Conservation (phyloP, 23 red algal species). For the Porphyridium purpureum region DNA sequence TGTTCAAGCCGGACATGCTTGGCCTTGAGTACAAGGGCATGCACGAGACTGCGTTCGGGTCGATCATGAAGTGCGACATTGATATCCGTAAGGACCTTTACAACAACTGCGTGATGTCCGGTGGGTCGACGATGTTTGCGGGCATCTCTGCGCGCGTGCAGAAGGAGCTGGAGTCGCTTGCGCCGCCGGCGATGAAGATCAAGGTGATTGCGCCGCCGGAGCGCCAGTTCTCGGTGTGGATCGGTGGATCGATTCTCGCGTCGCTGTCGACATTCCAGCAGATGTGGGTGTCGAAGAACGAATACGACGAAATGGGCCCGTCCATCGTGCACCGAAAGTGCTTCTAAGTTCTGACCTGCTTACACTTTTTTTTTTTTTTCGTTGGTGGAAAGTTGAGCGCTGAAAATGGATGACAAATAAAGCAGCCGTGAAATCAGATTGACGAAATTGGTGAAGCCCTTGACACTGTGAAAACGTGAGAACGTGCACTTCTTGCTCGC, state of each 20-base stretch:
- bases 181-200: constrained; percentile 86
- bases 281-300: constrained; percentile 90
- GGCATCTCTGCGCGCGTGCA: constrained; percentile 75
- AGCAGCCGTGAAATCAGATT: no score
- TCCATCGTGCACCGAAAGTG: constrained; percentile 98
- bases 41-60: constrained; percentile 69
- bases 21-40: constrained; percentile 75
- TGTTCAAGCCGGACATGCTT: constrained; percentile 91
- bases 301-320: constrained; percentile 97
- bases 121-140: constrained; percentile 87
- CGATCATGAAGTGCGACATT: constrained; percentile 96
- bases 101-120: constrained; percentile 86
- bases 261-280: constrained; percentile 97
- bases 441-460: no score
- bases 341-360: no score
- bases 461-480: no score
- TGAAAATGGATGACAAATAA: no score
- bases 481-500: no score
- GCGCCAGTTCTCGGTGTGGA: constrained; percentile 98
- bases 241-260: constrained; percentile 87
- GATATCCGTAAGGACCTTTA: constrained; percentile 99
- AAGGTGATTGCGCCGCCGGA: constrained; percentile 96
- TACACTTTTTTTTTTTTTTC: no score
- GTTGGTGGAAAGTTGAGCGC: no score
- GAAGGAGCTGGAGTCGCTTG: constrained; percentile 55